These are phyloP conservation scores for Purpureocillium lavendulum DNA, from an alignment of 2,329 filamentous ascomycete species.

Conservation along the genomic window DNA sequence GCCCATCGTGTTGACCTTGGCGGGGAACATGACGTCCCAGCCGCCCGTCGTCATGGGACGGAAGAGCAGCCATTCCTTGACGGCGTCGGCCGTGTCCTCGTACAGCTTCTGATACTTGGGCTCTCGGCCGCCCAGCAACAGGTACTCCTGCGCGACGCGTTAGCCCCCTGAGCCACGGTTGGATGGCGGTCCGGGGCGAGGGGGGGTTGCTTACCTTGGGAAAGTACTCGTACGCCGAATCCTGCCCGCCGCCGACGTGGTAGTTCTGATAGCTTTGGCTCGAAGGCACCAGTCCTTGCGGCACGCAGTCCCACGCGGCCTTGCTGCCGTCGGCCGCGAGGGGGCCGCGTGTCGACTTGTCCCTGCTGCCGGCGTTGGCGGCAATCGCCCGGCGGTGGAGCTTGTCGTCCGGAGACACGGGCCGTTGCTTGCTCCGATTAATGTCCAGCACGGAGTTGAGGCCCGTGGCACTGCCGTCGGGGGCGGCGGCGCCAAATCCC, in stretches of 20 bases:
- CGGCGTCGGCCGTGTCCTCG: conserved; percentile 55
- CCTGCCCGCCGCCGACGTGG: conserved; percentile 57
- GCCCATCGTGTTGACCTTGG: conserved; percentile 44
- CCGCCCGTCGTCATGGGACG: conserved; percentile 63
- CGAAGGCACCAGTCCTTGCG: conserved; percentile 48
- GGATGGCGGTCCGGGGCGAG: conserved; percentile 6
- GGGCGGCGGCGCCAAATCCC: conserved; percentile 13
- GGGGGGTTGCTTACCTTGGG: conserved; percentile 45
- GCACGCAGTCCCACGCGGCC: conserved; percentile 40
- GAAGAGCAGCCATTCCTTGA: conserved; percentile 68
- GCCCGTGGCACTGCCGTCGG: not conserved
- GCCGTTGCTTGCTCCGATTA: conserved; percentile 1
- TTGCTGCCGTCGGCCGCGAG: conserved; percentile 24
- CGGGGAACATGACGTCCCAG: conserved; percentile 66
- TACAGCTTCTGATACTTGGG: conserved; percentile 68
- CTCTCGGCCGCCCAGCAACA: conserved; percentile 68
- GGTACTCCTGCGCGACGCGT: conserved; percentile 44
- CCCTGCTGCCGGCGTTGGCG: not conserved
- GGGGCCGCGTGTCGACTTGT: conserved; percentile 12
- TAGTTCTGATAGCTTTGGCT: conserved; percentile 38
- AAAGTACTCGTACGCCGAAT: conserved; percentile 67
- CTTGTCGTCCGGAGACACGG: conserved; percentile 1
- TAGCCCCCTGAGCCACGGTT: conserved; percentile 6
- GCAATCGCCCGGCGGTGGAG: conserved; percentile 3
- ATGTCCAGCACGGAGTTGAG: conserved; percentile 1